These are phyloP conservation scores for Pseudogymnoascus sp. DNA, from an alignment of 2,329 filamentous ascomycete species.

Conservation along the genomic window DNA sequence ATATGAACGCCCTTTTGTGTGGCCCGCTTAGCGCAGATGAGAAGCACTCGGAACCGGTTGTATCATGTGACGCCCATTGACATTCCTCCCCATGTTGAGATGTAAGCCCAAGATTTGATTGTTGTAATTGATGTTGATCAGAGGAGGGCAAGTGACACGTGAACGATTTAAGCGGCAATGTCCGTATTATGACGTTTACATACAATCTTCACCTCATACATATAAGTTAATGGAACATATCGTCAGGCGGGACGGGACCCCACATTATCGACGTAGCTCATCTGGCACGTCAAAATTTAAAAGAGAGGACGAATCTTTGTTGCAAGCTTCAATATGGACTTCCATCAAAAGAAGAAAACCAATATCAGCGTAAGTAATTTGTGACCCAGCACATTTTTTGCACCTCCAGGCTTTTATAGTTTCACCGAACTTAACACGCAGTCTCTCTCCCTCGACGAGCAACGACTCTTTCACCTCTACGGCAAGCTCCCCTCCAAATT, in stretches of 20 bases:
- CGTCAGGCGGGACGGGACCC: neutral
- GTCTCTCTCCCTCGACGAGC: slow-evolving; percentile 90
- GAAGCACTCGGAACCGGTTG: too few relatives aligned
- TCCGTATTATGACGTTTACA: neutral
- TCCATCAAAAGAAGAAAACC: slow-evolving; percentile 96
- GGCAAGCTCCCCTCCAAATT: slow-evolving; percentile 96
- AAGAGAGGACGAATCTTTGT: neutral
- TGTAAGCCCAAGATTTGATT: too few relatives aligned
- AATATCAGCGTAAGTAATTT: slow-evolving; percentile 74
- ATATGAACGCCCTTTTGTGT: too few relatives aligned
- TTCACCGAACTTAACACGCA: slow-evolving; percentile 32
- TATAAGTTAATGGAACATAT: neutral
- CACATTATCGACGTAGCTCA: neutral
- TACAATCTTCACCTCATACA: neutral
- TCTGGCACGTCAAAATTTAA: neutral
- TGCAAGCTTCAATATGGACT: slow-evolving; percentile 63
- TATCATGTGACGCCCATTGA: too few relatives aligned
- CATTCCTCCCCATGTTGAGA: too few relatives aligned
- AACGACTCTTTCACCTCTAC: slow-evolving; percentile 92
- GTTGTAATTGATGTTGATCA: too few relatives aligned
- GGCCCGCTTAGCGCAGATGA: too few relatives aligned
- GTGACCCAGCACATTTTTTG: slow-evolving; percentile 16
- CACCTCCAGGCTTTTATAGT: neutral
- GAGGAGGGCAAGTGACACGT: too few relatives aligned
- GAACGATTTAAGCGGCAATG: too few relatives aligned